Evolutionary conservation across 1,139 yeast genomes (phyloP).

Genomic region (Protomyces pachydermus): DNA sequence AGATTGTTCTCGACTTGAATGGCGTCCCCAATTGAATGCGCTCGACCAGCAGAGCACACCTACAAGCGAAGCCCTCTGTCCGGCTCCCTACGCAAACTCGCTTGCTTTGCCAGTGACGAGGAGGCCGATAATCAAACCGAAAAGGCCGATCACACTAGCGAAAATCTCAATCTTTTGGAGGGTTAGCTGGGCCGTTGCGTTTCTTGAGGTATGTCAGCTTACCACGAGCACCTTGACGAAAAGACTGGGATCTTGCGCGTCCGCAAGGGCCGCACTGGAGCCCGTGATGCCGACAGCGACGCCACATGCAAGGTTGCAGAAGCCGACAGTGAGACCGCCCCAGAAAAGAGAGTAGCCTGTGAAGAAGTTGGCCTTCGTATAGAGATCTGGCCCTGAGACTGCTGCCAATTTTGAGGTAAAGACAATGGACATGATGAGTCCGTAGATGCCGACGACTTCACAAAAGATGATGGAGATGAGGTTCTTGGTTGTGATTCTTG

Average conservation of each 20-base stretch:
- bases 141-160: conserved; percentile 90
- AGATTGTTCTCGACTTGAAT: too few relatives aligned
- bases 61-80: not conserved
- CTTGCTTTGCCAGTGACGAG: conserved; percentile 26
- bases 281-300: conserved; percentile 97
- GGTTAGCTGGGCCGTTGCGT: too few relatives aligned
- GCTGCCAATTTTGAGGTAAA: conserved; percentile 82
- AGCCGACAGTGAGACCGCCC: conserved; percentile 97
- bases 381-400: conserved; percentile 59
- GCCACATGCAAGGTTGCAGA: conserved; percentile 92
- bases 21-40: too few relatives aligned
- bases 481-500: conserved; percentile 94
- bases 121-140: conserved; percentile 41
- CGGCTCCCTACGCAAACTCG: conserved; percentile 11
- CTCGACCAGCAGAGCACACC: not conserved
- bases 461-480: conserved; percentile 92
- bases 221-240: conserved; percentile 87
- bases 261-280: conserved; percentile 94
- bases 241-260: conserved; percentile 93
- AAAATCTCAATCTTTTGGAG: conserved; percentile 63
- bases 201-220: too few relatives aligned
- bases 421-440: conserved; percentile 96
- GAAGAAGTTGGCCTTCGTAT: conserved; percentile 78
- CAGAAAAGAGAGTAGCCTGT: conserved; percentile 91
- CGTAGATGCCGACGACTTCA: conserved; percentile 98